phyloP scores from a whole-genome alignment of 192 early-diverging fungal species.

The Dissophora ornata region DNA sequence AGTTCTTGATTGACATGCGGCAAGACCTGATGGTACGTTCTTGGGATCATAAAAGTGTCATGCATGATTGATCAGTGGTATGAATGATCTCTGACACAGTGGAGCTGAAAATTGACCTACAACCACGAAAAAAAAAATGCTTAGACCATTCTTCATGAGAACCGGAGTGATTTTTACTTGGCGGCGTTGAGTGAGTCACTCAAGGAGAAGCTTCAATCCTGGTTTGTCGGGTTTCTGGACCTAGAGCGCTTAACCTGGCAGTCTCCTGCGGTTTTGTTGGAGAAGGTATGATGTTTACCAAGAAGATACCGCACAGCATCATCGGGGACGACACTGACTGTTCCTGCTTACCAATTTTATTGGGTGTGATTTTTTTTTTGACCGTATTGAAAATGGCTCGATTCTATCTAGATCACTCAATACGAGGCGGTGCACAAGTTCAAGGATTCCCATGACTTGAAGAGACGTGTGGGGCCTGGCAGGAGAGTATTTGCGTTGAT shows the following conservation, averaged over 20 bases:
- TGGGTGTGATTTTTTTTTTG: too few relatives aligned
- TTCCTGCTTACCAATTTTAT: too few relatives aligned
- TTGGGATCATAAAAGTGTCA: too few relatives aligned
- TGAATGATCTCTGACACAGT: too few relatives aligned
- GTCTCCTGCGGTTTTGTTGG: constrained; percentile 79
- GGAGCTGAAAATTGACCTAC: too few relatives aligned
- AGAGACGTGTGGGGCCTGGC: constrained; percentile 73
- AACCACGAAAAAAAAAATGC: neutral
- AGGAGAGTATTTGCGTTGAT: constrained; percentile 89
- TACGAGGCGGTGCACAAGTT: constrained; percentile 95
- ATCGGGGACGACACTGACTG: too few relatives aligned
- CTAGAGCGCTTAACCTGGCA: constrained; percentile 88
- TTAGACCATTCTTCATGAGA: constrained; percentile 34
- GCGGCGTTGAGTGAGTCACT: constrained; percentile 73
- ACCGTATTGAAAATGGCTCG: neutral
- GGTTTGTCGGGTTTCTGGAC: constrained; percentile 81
- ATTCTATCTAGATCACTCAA: constrained; percentile 66
- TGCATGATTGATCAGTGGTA: too few relatives aligned
- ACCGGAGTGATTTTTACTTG: constrained; percentile 60
- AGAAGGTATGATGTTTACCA: constrained; percentile 87
- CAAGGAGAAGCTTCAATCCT: constrained; percentile 75
- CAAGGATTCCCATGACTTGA: constrained; percentile 81
- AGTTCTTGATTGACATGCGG: constrained; percentile 83
- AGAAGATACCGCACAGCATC: too few relatives aligned
- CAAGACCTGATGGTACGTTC: constrained; percentile 73